A percentile compares a stretch with the other conserved stretches of the same genome.
Conservation (phyloP, 768 basidiomycete genomes). For the Cystofilobasidium capitatum region DNA sequence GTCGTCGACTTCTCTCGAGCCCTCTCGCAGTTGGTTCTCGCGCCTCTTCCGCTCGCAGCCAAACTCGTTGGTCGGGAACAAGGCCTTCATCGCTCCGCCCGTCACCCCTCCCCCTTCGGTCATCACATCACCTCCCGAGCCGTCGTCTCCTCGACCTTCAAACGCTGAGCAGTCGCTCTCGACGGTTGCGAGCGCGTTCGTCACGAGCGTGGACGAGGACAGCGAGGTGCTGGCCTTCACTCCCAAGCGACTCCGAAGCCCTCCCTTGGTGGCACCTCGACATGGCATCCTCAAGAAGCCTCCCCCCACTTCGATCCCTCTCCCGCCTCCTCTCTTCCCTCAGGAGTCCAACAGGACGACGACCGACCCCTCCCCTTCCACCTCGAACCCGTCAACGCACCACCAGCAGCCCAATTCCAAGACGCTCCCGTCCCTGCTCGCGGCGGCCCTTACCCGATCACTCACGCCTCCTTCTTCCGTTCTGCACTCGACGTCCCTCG, state of each 20-base stretch:
- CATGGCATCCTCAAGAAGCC: constrained; percentile 9
- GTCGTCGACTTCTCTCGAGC: not conserved
- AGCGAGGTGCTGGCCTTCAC: constrained; percentile 68
- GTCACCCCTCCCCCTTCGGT: not conserved
- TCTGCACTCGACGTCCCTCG: not conserved
- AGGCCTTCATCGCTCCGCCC: not conserved
- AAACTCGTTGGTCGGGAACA: too few species aligned
- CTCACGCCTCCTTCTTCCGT: constrained; percentile 5
- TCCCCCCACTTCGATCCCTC: not conserved
- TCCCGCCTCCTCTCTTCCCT: not conserved
- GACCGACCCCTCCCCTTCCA: not conserved
- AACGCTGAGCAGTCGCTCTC: not conserved
- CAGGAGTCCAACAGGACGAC: not conserved
- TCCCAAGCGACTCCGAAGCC: constrained; percentile 46
- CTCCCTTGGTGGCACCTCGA: constrained; percentile 14
- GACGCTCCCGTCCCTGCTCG: constrained; percentile 19
- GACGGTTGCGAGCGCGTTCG: not conserved
- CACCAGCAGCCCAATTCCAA: not conserved
- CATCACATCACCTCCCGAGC: not conserved
- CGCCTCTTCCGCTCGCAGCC: constrained; percentile 7
- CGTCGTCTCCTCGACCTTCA: not conserved
- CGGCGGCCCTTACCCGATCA: constrained; percentile 11
- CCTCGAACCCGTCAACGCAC: not conserved
- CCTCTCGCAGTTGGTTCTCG: not conserved
- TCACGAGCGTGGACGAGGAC: not conserved